These are phyloP conservation scores for Trichoderma sp. DNA, from an alignment of 2,329 filamentous ascomycete genomes.

Conservation along the genomic window DNA sequence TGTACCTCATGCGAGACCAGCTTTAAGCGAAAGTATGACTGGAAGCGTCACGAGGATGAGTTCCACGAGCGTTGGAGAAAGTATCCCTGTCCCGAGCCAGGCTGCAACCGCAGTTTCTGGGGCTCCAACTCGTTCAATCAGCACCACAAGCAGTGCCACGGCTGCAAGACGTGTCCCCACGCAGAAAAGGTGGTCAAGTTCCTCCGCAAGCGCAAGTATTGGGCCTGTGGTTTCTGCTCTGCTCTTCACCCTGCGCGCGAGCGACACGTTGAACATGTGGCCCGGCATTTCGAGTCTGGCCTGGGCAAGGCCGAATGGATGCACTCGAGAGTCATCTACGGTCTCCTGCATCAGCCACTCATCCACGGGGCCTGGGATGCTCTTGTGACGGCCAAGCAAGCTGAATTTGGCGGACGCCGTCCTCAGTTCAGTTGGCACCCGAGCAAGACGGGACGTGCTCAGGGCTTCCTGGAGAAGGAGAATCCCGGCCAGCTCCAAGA, in stretches of 20 bases:
- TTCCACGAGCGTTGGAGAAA: conserved; percentile 67
- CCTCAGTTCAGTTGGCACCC: conserved; percentile 62
- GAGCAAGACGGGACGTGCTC: conserved; percentile 53
- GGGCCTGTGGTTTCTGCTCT: conserved; percentile 67
- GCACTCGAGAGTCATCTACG: conserved; percentile 66
- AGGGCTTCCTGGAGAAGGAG: conserved; percentile 60
- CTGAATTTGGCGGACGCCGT: conserved; percentile 52
- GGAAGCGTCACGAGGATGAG: conserved; percentile 67
- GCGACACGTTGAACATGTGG: conserved; percentile 66
- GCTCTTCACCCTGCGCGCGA: conserved; percentile 61
- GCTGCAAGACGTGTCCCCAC: conserved; percentile 63
- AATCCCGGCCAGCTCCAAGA: conserved; percentile 62
- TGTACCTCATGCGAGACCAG: conserved; percentile 61
- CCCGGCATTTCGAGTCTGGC: conserved; percentile 62
- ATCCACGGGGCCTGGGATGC: conserved; percentile 61
- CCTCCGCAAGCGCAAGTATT: conserved; percentile 62
- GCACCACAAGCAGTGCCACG: conserved; percentile 64
- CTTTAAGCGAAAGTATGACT: conserved; percentile 66
- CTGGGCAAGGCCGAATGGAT: conserved; percentile 65
- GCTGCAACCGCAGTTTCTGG: conserved; percentile 66
- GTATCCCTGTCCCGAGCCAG: conserved; percentile 61
- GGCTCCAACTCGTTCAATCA: conserved; percentile 67
- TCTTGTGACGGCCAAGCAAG: conserved; percentile 51
- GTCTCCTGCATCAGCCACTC: conserved; percentile 62
- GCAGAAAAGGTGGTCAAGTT: conserved; percentile 62